Conservation (phyloP, 192 early-diverging fungal genomes). For the Coemansia sp. region DNA sequence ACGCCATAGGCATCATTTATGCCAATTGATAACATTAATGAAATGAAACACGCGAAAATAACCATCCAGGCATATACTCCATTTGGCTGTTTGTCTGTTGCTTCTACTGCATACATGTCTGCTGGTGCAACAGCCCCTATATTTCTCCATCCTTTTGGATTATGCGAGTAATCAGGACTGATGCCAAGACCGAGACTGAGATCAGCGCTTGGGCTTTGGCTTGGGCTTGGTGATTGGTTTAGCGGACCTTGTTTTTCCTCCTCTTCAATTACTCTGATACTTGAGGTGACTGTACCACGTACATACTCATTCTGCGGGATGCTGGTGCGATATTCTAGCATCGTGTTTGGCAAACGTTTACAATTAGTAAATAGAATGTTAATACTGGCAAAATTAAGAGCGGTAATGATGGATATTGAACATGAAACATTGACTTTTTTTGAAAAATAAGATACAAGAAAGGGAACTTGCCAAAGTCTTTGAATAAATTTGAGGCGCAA, state of each 20-base stretch:
- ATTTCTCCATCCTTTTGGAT: conserved; percentile 4
- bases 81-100: conserved; percentile 47
- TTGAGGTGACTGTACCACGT: background rate
- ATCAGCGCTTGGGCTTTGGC: no score
- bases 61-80: conserved; percentile 52
- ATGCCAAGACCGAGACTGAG: background rate
- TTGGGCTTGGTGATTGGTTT: background rate
- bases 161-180: background rate
- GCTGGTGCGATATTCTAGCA: no score
- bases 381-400: no score
- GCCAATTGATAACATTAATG: conserved; percentile 55
- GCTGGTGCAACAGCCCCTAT: conserved; percentile 39
- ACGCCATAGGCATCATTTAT: conserved; percentile 56
- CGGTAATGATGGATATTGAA: no score
- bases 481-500: background rate
- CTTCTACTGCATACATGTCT: conserved; percentile 42
- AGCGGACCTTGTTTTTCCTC: background rate
- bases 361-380: no score
- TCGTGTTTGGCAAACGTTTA: no score
- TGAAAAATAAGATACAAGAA: background rate
- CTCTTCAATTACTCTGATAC: no score
- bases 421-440: background rate
- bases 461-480: background rate
- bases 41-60: conserved; percentile 43
- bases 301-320: background rate